phyloP scores from a whole-genome alignment of 805 yeast genomes.

The Debaryomyces maramus region DNA sequence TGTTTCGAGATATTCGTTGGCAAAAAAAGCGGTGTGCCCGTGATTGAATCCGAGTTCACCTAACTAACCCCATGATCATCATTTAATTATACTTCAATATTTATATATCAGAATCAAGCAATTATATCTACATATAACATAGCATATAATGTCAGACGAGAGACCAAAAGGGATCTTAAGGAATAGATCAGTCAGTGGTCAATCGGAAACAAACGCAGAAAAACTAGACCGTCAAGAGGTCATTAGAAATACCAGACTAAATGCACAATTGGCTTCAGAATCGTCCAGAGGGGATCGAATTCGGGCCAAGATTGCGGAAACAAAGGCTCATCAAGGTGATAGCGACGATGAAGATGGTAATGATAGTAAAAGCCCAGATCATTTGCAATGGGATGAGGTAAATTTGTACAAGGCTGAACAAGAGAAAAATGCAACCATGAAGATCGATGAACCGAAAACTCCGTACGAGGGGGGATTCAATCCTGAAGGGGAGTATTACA shows the following conservation, averaged over 20 bases:
- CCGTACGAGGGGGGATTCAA: slow-evolving; percentile 91
- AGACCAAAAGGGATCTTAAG: slow-evolving; percentile 51
- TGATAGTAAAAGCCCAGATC: slow-evolving; percentile 23
- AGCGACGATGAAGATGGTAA: slow-evolving; percentile 1
- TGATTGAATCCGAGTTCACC: neutral
- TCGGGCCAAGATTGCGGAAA: slow-evolving; percentile 44
- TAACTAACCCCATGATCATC: neutral
- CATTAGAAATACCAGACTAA: slow-evolving; percentile 72
- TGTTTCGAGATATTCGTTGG: neutral
- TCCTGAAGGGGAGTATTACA: slow-evolving; percentile 77
- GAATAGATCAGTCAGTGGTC: slow-evolving; percentile 42
- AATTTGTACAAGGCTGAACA: slow-evolving; percentile 73
- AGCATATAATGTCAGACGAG: slow-evolving; percentile 7
- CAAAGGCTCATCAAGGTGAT: slow-evolving; percentile 23
- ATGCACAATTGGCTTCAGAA: slow-evolving; percentile 53
- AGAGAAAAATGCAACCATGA: slow-evolving; percentile 71
- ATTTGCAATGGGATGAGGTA: slow-evolving; percentile 81
- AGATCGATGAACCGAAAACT: slow-evolving; percentile 92
- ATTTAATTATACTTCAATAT: neutral
- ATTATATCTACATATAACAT: neutral
- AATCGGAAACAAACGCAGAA: slow-evolving; percentile 19
- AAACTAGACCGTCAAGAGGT: slow-evolving; percentile 66
- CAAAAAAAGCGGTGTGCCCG: neutral
- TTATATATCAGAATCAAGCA: neutral
- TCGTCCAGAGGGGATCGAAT: slow-evolving; percentile 46